A percentile compares a stretch with the other conserved stretches of the same genome.
These are phyloP conservation scores for Candida patagonica DNA, from an alignment of 805 yeast genomes.

Conservation along the genomic window DNA sequence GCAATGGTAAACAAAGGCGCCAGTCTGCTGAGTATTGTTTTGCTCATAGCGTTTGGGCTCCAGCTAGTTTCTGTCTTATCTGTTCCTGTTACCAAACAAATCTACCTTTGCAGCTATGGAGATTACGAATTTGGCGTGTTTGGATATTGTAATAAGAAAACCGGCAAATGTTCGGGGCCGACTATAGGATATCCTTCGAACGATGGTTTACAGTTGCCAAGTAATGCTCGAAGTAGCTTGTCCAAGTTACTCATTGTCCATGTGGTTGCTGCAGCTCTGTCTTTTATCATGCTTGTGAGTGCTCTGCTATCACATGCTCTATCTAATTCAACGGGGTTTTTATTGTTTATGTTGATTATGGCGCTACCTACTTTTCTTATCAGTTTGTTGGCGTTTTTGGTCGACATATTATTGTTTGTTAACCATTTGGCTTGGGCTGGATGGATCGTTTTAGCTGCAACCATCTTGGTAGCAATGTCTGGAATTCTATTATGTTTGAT, in stretches of 20 bases:
- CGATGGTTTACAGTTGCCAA: conserved; percentile 41
- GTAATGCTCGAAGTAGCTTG: conserved; percentile 48
- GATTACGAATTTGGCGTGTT: conserved; percentile 57
- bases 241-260: conserved; percentile 59
- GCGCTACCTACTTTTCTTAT: conserved; percentile 62
- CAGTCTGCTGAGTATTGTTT: conserved; percentile 30
- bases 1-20: conserved; percentile 23
- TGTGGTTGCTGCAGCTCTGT: conserved; percentile 51
- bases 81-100: conserved; percentile 44
- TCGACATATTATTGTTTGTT: conserved; percentile 70
- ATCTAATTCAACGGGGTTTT: conserved; percentile 32
- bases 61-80: conserved; percentile 53
- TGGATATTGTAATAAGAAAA: conserved; percentile 44
- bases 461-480: conserved; percentile 53
- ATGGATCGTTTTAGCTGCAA: conserved; percentile 69
- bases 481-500: conserved; percentile 62
- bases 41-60: conserved; percentile 44
- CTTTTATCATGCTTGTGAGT: conserved; percentile 37
- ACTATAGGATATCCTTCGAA: conserved; percentile 38
- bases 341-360: conserved; percentile 46
- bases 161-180: conserved; percentile 32
- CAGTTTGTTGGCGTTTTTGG: conserved; percentile 64
- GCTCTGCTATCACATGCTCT: conserved; percentile 33
- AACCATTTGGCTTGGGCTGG: conserved; percentile 75
- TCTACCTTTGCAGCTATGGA: conserved; percentile 42